Base-by-base conservation (phyloP, 495 filamentous ascomycete genomes). In the Aspergillus kassunensis region DNA sequence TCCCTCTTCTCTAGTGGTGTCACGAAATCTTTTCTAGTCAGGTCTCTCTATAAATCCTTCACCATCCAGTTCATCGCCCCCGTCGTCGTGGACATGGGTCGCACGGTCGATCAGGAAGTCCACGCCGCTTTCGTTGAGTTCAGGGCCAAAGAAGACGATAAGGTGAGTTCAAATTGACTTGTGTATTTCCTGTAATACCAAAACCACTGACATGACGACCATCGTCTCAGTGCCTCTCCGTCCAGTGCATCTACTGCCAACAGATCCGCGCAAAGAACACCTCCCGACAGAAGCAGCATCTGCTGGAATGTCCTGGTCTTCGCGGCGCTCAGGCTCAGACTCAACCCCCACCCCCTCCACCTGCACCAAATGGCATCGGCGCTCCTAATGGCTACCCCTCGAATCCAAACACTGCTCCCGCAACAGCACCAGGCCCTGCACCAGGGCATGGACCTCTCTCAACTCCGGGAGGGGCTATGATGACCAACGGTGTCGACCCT, bases 101-200 rank as follows among this genome's bases (percentile, higher is more conserved):
- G 77, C 42, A 80, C 76, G 25, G 77, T 79, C 60, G 77, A 80
- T 66, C 75, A 76, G 59, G 76, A 80, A 58, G 77, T 80, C 54
- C 77, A 80, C 64, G 74, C 76, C 56, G 76, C 77, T 55, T 80
- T 78, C 63, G 75, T 80, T 63, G 77, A 80, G 66, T 80, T 80
- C 58, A 74, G 77, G 65, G 77, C 77, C 69, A 80, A 80, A 66
- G 77, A 80, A 71, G 76, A 79, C 66, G 77, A 80, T 65, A 80
- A 80, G 75, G 77, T 79, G 70, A 61, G 71, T n/a, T n/a, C n/a
- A n/a, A n/a, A n/a, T n/a, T 75, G 65, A 70, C 64, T 68, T 11
- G 31, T 51, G 69, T 74, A 71, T 74, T 71, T 73, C 55, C 46
- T 70, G 73, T 74, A 72, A 74, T 70, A 69, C 73, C 30, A 29